These are phyloP conservation scores for Casuarina cunninghamiana DNA, from an alignment of 306 rosid genomes.

Conservation along the genomic window DNA sequence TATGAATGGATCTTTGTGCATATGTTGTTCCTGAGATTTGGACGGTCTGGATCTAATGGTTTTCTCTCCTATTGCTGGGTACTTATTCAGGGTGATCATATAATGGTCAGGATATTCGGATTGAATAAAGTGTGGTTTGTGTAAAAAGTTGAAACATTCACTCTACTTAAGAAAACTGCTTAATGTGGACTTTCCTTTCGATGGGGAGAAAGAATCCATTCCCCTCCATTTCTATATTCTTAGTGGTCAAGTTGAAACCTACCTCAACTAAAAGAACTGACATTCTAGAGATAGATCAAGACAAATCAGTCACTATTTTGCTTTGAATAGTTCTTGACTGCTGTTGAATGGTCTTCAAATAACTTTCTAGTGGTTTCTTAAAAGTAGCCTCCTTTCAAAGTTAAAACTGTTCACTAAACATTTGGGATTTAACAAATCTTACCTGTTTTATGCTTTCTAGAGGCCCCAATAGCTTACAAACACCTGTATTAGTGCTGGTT, in stretches of 20 bases:
- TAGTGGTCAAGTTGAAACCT: slow-evolving; percentile 29
- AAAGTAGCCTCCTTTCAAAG: not conserved
- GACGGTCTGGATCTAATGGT: not conserved
- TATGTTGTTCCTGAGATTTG: not conserved
- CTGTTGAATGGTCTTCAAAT: not conserved
- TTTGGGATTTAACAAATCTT: not conserved
- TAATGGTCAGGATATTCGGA: not conserved
- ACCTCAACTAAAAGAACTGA: slow-evolving; percentile 13
- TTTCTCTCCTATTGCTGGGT: not conserved
- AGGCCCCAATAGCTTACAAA: not conserved
- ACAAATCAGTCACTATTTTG: not conserved
- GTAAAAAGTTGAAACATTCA: not conserved
- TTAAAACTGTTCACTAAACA: no score
- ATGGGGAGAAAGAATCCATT: not conserved
- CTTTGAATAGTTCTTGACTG: slow-evolving; percentile 5
- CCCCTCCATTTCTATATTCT: not conserved
- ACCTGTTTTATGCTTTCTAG: not conserved
- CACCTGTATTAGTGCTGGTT: not conserved
- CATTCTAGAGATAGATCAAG: slow-evolving; percentile 17
- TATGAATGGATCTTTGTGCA: not conserved
- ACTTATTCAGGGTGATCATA: not conserved
- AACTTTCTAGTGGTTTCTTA: not conserved
- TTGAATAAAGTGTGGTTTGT: not conserved
- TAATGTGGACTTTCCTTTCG: not conserved
- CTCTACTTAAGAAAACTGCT: not conserved